Evolutionary conservation across 192 early-diverging fungal genomes (phyloP), one percentile per base, ranked within the genome.

Genomic region (Powellomyces hirtus): DNA sequence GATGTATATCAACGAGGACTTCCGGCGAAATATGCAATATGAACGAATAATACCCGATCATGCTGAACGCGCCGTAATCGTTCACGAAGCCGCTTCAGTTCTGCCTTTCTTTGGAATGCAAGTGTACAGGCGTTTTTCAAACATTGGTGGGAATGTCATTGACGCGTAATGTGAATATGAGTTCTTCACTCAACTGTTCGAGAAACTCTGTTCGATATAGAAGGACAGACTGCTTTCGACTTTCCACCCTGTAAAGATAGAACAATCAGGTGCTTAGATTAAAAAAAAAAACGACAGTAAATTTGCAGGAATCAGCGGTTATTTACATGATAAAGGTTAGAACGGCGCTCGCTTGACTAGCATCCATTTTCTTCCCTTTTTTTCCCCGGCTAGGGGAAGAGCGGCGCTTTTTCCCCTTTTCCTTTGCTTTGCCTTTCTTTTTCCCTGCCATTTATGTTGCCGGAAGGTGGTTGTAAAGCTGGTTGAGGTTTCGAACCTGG

Each of bases 201-300:
- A 64, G 22, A 34, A 31, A 64, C 46, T 35, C 27, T 13, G 62
- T 64, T 22, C 62, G 44, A 51, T 64, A 64, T 26, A 64, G 29
- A 16, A 64, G 62, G 16, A 64, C 44, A 0, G 62, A 64, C 46
- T 64, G 62, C 45, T 64, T 64, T 6, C 62, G 42, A 26, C 27
- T 35, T 31, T 64, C 62, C 30, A 64, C 62, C 62, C 61, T 63
- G 38, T 46, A 1, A 27, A 10, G 57, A 59, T 35, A 35, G 5
- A 14, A 33, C 29, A 10, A 14, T 59, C 35, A 37, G 18, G 11
- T 24, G 22, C 22, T 37, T 13, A 34, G 6, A 16, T 33, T 37
- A 8, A 35, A 8, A 37, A 22, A 24, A 34, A 5, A 6, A 59
- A 8, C 57, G 8, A 35, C 5, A n/a, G 14, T 16, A 59, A 59